These are phyloP conservation scores for Oldenlandia corymbosa DNA, from an alignment of 257 asterid species.

Conservation along the genomic window DNA sequence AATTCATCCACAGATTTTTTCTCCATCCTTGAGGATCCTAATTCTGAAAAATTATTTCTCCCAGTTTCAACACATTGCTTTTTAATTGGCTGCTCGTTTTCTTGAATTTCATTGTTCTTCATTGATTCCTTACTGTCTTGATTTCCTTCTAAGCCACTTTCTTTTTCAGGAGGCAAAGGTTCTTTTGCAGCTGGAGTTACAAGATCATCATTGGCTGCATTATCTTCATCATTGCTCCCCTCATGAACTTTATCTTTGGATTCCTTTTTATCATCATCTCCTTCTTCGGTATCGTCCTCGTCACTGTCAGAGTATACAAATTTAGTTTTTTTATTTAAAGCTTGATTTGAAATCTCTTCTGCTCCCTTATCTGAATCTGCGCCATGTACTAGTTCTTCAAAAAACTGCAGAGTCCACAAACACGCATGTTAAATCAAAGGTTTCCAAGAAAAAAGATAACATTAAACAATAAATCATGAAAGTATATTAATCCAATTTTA, in stretches of 20 bases:
- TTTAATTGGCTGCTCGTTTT: constrained; percentile 58
- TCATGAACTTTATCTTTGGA: constrained; percentile 27
- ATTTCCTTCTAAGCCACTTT: constrained; percentile 27
- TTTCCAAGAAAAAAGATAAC: background rate
- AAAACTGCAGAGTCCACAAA: constrained; percentile 45
- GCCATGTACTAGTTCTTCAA: constrained; percentile 75
- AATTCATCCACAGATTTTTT: constrained; percentile 67
- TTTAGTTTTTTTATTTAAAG: constrained; percentile 65
- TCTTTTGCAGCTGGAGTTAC: constrained; percentile 11
- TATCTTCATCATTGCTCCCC: constrained; percentile 18
- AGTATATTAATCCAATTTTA: no score
- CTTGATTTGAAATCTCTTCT: constrained; percentile 38
- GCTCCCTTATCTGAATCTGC: constrained; percentile 28
- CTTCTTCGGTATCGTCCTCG: constrained; percentile 34
- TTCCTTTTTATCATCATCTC: constrained; percentile 8
- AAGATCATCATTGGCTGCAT: constrained; percentile 22
- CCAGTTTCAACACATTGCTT: constrained; percentile 44
- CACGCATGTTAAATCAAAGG: background rate
- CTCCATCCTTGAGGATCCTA: constrained; percentile 29
- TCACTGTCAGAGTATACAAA: constrained; percentile 63
- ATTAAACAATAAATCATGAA: background rate
- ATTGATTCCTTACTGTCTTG: constrained; percentile 25
- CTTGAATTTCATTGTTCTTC: constrained; percentile 31
- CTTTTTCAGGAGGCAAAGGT: constrained; percentile 27
- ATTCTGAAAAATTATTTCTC: constrained; percentile 23